These are phyloP conservation scores for Acacia acuminata DNA, from an alignment of 306 rosid genomes.

Conservation along the genomic window DNA sequence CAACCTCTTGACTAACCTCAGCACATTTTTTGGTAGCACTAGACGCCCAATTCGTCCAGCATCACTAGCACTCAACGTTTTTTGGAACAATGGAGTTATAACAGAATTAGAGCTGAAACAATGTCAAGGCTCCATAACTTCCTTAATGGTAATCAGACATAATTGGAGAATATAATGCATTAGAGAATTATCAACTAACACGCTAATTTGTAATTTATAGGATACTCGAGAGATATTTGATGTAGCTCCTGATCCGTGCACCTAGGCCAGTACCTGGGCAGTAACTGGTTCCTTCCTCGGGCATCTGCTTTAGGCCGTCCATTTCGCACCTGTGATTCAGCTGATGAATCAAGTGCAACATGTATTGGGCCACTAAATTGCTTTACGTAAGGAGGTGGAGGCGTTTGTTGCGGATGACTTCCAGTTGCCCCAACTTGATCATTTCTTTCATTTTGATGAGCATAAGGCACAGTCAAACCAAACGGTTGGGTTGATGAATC, in stretches of 20 bases:
- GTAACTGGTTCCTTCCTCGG: conserved; percentile 84
- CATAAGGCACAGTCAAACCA: conserved; percentile 68
- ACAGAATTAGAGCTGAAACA: conserved; percentile 70
- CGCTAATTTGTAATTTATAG: conserved; percentile 38
- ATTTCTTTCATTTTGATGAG: conserved; percentile 73
- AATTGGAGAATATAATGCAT: conserved; percentile 24
- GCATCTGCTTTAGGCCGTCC: conserved; percentile 88
- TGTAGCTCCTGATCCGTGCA: conserved; percentile 94
- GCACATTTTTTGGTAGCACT: conserved; percentile 99
- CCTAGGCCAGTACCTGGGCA: conserved; percentile 98
- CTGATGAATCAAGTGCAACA: conserved; percentile 64
- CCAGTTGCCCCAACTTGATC: conserved; percentile 66
- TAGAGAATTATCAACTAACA: conserved; percentile 36
- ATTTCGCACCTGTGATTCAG: conserved; percentile 76
- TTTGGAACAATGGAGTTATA: conserved; percentile 94
- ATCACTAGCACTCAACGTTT: conserved; percentile 96
- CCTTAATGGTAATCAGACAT: conserved; percentile 22
- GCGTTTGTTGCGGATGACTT: conserved; percentile 62
- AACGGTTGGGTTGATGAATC: conserved; percentile 71
- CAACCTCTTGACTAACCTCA: conserved; percentile 71
- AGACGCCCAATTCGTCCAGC: conserved; percentile 98
- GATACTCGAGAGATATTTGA: conserved; percentile 93
- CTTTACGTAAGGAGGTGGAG: conserved; percentile 57
- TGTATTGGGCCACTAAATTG: conserved; percentile 57
- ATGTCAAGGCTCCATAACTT: conserved; percentile 59